Percentiles rank a stretch among this genome's conserved stretches.
These are phyloP conservation scores for Ganoderma lingzhi DNA, from an alignment of 1,284 basidiomycete genomes.

Conservation along the genomic window DNA sequence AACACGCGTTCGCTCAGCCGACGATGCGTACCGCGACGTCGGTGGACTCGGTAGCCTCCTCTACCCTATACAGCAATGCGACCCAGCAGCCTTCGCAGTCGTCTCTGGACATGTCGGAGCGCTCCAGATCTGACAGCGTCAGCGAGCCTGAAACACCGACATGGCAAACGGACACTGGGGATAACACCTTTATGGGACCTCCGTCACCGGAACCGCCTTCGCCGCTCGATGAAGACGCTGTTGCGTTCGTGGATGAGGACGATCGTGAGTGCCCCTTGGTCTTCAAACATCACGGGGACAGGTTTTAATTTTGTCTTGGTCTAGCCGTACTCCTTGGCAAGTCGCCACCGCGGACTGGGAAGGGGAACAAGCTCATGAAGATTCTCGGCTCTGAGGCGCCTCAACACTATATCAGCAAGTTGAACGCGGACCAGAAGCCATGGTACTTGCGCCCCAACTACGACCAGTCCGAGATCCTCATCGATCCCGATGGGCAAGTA, in stretches of 20 bases:
- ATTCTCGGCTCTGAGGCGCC: slow-evolving; percentile 80
- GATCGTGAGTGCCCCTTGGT: slow-evolving; percentile 41
- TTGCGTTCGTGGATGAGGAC: slow-evolving; percentile 44
- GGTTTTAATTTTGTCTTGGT: background rate
- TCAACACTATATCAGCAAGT: slow-evolving; percentile 55
- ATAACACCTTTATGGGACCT: slow-evolving; percentile 31
- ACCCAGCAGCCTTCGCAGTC: slow-evolving; percentile 39
- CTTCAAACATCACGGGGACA: background rate
- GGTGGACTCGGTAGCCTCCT: slow-evolving; percentile 27
- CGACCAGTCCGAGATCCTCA: slow-evolving; percentile 80
- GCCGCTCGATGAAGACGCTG: slow-evolving; percentile 38
- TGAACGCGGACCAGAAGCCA: slow-evolving; percentile 68
- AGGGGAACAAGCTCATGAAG: slow-evolving; percentile 71
- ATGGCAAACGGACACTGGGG: slow-evolving; percentile 34
- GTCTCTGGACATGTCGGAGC: slow-evolving; percentile 38
- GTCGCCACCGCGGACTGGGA: slow-evolving; percentile 48
- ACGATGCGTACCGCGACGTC: slow-evolving; percentile 36
- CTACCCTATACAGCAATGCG: slow-evolving; percentile 37
- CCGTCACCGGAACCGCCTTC: slow-evolving; percentile 26
- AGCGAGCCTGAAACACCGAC: slow-evolving; percentile 40
- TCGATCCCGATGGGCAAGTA: slow-evolving; percentile 86
- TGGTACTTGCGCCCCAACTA: slow-evolving; percentile 91
- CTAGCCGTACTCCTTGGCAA: slow-evolving; percentile 38
- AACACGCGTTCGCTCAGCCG: slow-evolving; percentile 55
- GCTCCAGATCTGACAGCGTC: slow-evolving; percentile 38